Evolutionary conservation across 2,329 filamentous ascomycete genomes (phyloP).

Genomic region (Fusarium multiceps): DNA sequence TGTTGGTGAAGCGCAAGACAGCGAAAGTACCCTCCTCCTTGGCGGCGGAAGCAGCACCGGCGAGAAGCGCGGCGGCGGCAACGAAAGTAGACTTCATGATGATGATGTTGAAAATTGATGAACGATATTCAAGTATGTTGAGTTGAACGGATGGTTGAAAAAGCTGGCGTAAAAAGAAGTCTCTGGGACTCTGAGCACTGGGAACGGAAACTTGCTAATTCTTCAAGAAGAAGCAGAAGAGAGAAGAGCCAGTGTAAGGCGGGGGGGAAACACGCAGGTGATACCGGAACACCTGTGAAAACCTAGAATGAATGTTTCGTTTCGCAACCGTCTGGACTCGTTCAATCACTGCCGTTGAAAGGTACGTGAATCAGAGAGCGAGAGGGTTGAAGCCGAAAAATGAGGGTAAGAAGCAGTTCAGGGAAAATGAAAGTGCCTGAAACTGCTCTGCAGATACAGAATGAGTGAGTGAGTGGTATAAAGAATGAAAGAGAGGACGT

Average conservation of each 20-base stretch:
- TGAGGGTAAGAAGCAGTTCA: slow-evolving; percentile 49
- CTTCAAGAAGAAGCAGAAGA: slow-evolving; percentile 24
- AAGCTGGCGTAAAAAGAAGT: slow-evolving; percentile 27
- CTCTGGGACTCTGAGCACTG: slow-evolving; percentile 42
- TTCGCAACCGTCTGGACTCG: slow-evolving; percentile 35
- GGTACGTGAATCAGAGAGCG: slow-evolving; percentile 40
- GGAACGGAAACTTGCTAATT: slow-evolving; percentile 34
- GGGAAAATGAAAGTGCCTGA: slow-evolving; percentile 28
- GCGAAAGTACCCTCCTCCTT: slow-evolving; percentile 67
- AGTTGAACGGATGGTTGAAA: slow-evolving; percentile 14
- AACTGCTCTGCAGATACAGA: slow-evolving; percentile 33
- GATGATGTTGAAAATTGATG: slow-evolving; percentile 2
- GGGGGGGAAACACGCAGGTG: slow-evolving; percentile 41
- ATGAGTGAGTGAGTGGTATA: slow-evolving; percentile 13
- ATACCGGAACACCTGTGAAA: slow-evolving; percentile 52
- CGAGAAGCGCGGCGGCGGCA: slow-evolving; percentile 53
- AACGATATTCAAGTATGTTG: slow-evolving; percentile 8
- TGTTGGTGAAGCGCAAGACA: slow-evolving; percentile 77
- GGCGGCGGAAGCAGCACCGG: slow-evolving; percentile 53
- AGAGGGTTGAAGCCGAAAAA: slow-evolving; percentile 31
- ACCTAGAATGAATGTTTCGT: slow-evolving; percentile 43
- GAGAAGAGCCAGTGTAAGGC: slow-evolving; percentile 26
- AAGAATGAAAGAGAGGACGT: slow-evolving; percentile 49
- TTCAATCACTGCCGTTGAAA: slow-evolving; percentile 1
- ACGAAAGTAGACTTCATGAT: slow-evolving; percentile 53